Evolutionary conservation across 1,284 basidiomycete species (phyloP), one percentile per base, ranked within the genome.

Genomic region (Rhodotorula mucilaginosa): DNA sequence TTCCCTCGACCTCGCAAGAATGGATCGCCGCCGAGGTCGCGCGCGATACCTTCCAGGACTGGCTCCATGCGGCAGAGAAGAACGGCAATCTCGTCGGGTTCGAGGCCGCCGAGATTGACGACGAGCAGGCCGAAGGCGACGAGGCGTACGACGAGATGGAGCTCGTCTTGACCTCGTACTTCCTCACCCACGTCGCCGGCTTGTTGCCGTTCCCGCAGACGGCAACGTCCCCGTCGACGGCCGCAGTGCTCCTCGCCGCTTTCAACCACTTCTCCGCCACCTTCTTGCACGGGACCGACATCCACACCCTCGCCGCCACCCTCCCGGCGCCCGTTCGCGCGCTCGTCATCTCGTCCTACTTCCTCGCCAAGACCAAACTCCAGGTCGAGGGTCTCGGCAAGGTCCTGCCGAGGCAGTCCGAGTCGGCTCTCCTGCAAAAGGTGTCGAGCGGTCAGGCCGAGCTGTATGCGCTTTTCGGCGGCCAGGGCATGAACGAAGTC

Each of bases 401-500:
- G 77, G 77, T 82, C 67, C 86, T 92, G 73, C 87, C 90, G 68
- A 81, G 85, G 61, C 84, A 87, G 34, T 88, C 90, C 51, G 78
- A 87, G 57, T 89, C 91, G 48, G 89, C 91, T 13, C 87, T 98
- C 52, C 83, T 98, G 73, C 82, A 85, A 26, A 89, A 91, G 44
- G 89, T 89, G 60, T 82, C 84, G 68, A 83, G 86, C 34, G 88
- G 88, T 65, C 85, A 90, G 65, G 89, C 93, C 48, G 90, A 90
- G 71, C 84, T 97, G 75, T 97, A 91, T 83, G 96, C 92, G 68
- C 85, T 99, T 69, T 99, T 99, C 79, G 96, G 96, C 74, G 97
- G 97, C n/a, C 96, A 99, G 82, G 96, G 96, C 76, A 93, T 91
- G 76, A 98, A 98, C 82, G 96, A 99, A 83, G 91, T 96, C 74